Percentiles rank a stretch among this genome's conserved stretches.
Conservation (phyloP, 2,329 filamentous ascomycete genomes). For the Fusarium bactridioides region DNA sequence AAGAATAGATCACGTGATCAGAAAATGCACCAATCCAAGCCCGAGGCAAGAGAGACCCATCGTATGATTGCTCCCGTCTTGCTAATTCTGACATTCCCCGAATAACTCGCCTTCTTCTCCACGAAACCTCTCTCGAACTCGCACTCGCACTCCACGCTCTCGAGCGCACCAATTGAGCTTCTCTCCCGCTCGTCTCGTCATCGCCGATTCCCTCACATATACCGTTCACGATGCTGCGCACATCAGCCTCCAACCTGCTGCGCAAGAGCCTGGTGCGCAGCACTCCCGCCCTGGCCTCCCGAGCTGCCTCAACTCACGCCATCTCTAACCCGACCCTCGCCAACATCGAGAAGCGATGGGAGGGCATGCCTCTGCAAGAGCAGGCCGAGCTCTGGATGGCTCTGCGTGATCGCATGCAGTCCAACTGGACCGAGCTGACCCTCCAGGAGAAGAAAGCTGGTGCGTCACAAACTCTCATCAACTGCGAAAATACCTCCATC, state of each 20-base stretch:
- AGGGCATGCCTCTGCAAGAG: constrained; percentile 96
- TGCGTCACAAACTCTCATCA: constrained; percentile 62
- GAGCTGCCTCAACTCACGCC: constrained; percentile 78
- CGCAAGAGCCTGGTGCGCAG: constrained; percentile 57
- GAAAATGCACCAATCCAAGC: constrained; percentile 10
- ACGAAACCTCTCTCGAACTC: constrained; percentile 33
- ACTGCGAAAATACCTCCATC: constrained; percentile 47
- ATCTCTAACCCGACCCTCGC: constrained; percentile 97
- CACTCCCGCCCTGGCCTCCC: constrained; percentile 57
- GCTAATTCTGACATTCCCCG: constrained; percentile 33
- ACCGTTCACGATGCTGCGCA: constrained; percentile 61
- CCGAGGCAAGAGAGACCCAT: constrained; percentile 32
- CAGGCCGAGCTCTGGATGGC: constrained; percentile 99
- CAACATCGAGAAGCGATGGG: constrained; percentile 99
- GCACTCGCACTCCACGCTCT: constrained; percentile 35
- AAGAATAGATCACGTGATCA: not conserved
- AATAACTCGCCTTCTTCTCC: constrained; percentile 39
- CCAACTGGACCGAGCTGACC: constrained; percentile 94
- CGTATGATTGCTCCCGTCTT: constrained; percentile 42
- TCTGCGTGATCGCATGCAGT: constrained; percentile 98
- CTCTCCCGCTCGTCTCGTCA: constrained; percentile 7
- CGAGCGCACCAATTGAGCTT: constrained; percentile 48
- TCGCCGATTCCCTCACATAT: constrained; percentile 26
- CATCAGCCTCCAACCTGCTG: constrained; percentile 61
- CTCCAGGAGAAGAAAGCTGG: constrained; percentile 98